These are phyloP conservation scores for Neurospora hispaniola DNA, from an alignment of 495 filamentous ascomycete species.

Conservation along the genomic window DNA sequence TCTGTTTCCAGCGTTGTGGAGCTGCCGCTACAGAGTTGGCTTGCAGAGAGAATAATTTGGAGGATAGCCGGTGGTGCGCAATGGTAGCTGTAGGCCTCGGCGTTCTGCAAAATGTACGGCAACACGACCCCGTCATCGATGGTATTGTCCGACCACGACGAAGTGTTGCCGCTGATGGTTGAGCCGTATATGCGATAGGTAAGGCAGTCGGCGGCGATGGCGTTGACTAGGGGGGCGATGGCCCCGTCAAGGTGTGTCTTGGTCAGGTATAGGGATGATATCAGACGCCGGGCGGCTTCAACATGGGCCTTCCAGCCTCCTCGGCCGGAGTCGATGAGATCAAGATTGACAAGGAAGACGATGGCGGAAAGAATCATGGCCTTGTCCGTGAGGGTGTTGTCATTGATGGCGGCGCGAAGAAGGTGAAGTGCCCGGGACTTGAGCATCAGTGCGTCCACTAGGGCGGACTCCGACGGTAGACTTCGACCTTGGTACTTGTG, in stretches of 20 bases:
- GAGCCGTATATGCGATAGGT: constrained; percentile 34
- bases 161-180: constrained; percentile 12
- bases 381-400: constrained; percentile 20
- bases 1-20: background rate
- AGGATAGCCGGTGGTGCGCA: constrained; percentile 35
- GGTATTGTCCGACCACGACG: constrained; percentile 1
- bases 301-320: constrained; percentile 46
- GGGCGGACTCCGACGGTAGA: constrained; percentile 17
- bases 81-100: constrained; percentile 37
- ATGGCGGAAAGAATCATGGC: constrained; percentile 38
- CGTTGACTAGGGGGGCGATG: constrained; percentile 26
- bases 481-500: constrained; percentile 13
- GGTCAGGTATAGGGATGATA: constrained; percentile 19
- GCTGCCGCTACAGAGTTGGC: constrained; percentile 19
- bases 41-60: constrained; percentile 24
- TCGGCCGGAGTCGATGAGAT: constrained; percentile 46
- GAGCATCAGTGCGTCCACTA: constrained; percentile 39
- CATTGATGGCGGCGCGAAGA: constrained; percentile 25
- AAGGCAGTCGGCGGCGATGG: constrained; percentile 35
- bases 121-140: constrained; percentile 17
- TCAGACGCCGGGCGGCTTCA: constrained; percentile 35
- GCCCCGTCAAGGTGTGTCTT: constrained; percentile 16
- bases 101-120: constrained; percentile 24
- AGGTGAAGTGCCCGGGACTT: constrained; percentile 39
- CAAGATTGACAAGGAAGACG: constrained; percentile 47